These are phyloP conservation scores for Termitomyces sp. DNA, from an alignment of 768 basidiomycete species.

Conservation along the genomic window DNA sequence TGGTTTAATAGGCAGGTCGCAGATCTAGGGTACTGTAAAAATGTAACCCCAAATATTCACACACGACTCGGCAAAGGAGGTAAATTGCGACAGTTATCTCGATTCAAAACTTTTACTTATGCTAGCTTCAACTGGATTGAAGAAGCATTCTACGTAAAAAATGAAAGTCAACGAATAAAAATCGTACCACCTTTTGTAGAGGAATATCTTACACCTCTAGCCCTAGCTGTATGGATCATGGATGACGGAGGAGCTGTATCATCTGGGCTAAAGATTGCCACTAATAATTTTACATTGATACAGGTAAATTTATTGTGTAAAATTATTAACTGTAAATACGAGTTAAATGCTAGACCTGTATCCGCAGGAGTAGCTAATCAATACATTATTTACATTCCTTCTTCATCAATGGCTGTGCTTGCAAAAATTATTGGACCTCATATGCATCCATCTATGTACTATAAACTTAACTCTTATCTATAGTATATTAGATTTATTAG, in stretches of 20 bases:
- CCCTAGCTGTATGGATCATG: not conserved
- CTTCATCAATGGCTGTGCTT: not conserved
- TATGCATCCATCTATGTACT: not conserved
- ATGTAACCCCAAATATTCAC: not conserved
- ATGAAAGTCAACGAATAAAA: not conserved
- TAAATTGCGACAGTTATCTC: no score
- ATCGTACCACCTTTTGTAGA: not conserved
- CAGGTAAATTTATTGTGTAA: not conserved
- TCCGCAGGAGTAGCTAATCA: not conserved
- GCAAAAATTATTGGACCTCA: not conserved
- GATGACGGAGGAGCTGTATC: not conserved
- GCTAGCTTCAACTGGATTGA: not conserved
- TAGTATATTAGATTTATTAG: no score
- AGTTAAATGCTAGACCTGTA: not conserved
- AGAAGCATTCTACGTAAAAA: not conserved
- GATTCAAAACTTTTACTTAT: not conserved
- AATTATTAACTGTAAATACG: not conserved
- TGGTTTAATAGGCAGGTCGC: not conserved
- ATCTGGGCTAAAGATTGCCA: not conserved
- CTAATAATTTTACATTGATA: constrained; percentile 3
- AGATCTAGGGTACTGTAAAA: not conserved
- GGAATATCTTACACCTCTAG: not conserved
- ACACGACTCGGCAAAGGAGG: no score
- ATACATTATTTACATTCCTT: not conserved
- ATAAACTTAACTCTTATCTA: not conserved